Conservation (phyloP, 202 grass and related monocot genomes). For the Thinopyrum obtusiflorum region DNA sequence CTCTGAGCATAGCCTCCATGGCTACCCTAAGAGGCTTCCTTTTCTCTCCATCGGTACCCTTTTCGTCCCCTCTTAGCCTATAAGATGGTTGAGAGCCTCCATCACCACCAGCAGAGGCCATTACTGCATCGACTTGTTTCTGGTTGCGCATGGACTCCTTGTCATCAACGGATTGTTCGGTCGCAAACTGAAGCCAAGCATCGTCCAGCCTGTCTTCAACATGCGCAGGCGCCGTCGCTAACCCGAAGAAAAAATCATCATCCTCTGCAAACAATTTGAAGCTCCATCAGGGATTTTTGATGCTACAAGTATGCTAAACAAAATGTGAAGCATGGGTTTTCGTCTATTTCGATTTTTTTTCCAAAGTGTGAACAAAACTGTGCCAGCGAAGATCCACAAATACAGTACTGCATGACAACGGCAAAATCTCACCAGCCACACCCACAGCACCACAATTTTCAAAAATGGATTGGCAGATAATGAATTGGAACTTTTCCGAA, state of each 20-base stretch:
- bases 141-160: constrained; percentile 5
- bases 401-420: neutral
- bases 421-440: neutral
- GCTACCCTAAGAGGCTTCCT: constrained; percentile 66
- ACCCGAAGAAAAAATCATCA: constrained; percentile 74
- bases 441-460: neutral
- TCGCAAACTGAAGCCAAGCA: constrained; percentile 84
- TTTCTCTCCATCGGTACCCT: constrained; percentile 1
- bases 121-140: constrained; percentile 43
- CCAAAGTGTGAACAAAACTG: neutral
- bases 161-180: constrained; percentile 29
- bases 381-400: neutral
- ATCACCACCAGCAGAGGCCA: constrained; percentile 60
- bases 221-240: constrained; percentile 82
- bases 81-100: constrained; percentile 63
- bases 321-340: neutral
- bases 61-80: neutral
- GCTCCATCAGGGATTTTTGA: neutral
- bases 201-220: constrained; percentile 87
- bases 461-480: neutral
- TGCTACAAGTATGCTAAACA: neutral
- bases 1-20: constrained; percentile 86
- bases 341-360: neutral
- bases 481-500: neutral
- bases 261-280: constrained; percentile 27